Base-by-base conservation (phyloP, 306 rosid species). In the Macrotyloma uniflorum region DNA sequence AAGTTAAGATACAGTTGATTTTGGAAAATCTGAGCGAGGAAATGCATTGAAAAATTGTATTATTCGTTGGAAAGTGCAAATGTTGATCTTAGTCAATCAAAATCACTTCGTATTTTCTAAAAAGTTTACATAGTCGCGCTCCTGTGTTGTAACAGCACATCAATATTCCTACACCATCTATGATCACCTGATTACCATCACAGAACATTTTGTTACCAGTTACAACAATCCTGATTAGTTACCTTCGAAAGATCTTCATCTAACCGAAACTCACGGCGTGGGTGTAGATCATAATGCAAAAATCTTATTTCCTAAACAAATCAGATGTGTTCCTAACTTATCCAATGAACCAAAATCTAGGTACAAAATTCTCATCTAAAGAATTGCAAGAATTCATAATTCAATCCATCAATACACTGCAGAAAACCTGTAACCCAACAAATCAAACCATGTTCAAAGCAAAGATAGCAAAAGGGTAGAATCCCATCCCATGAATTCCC, bases 271-370 rank as follows among this genome's bases (percentile, higher is more conserved):
- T 47, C 45, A 75, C 42, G 55, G 62, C 18, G 15, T 6, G 7
- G 57, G 24, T 61, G 61, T 75, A 68, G 50, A 67, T 58, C 64
- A 55, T 53, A 72, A 20, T 57, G 40, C 62, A 70, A 54, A 67
- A 67, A 49, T 36, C 76, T 14, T n/a, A 33, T 49, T 50, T 61
- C 62, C 53, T 2, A 59, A 30, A 22, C 68, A 70, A 71, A 76
- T 57, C 20, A 47, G 63, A 57, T 15, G 63, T 0, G 1, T 20
- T 67, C 49, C 70, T 74, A 62, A 23, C 11, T 14, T 43, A 69
- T 68, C 51, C 71, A 75, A 72, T 58, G 50, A 80, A 38, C 67
- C 79, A 42, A 70, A 70, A 59, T 61, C 74, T 55, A 35, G 28
- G 64, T 45, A 35, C 68, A 49, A n/a, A 42, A 16, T 40, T 67